Evolutionary conservation across 2,329 filamentous ascomycete species (phyloP).

Genomic region (Trichoderma afroharzianum): DNA sequence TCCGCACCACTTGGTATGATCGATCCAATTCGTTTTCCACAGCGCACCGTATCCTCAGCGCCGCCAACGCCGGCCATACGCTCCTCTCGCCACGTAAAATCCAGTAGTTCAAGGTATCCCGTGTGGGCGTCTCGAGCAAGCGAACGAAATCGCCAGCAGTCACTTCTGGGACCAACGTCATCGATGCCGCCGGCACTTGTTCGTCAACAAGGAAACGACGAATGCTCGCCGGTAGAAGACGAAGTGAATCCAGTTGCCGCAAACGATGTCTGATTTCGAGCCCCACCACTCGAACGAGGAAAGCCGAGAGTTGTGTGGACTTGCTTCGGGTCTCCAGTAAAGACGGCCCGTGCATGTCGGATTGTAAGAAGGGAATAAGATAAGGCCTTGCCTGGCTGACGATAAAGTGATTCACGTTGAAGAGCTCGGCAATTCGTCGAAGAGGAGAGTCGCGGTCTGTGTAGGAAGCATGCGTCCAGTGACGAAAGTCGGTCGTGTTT

Average conservation of each 20-base stretch:
- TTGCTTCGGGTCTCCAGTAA: slow-evolving; percentile 56
- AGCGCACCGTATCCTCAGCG: slow-evolving; percentile 75
- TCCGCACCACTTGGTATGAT: slow-evolving; percentile 75
- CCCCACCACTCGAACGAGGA: slow-evolving; percentile 64
- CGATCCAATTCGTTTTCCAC: slow-evolving; percentile 85
- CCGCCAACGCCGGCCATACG: slow-evolving; percentile 85
- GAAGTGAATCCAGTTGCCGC: slow-evolving; percentile 74
- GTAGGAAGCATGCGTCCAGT: slow-evolving; percentile 64
- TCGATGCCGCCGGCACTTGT: slow-evolving; percentile 69
- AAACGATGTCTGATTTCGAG: slow-evolving; percentile 78
- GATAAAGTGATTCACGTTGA: slow-evolving; percentile 94
- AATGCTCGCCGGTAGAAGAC: slow-evolving; percentile 65
- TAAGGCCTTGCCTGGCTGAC: slow-evolving; percentile 90
- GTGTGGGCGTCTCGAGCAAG: slow-evolving; percentile 78
- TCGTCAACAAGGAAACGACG: slow-evolving; percentile 80
- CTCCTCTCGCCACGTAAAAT: slow-evolving; percentile 78
- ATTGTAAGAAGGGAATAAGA: slow-evolving; percentile 77
- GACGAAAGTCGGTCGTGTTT: slow-evolving; percentile 59
- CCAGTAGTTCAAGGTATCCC: slow-evolving; percentile 77
- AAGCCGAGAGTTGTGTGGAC: slow-evolving; percentile 54
- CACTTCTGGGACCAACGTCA: slow-evolving; percentile 81
- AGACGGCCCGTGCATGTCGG: slow-evolving; percentile 73
- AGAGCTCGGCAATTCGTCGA: slow-evolving; percentile 71
- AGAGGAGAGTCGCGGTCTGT: slow-evolving; percentile 63
- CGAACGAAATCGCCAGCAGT: slow-evolving; percentile 68